A percentile compares a stretch with the other conserved stretches of the same genome.
These are phyloP conservation scores for Lachnellula occidentalis DNA, from an alignment of 2,329 filamentous ascomycete species.

Conservation along the genomic window DNA sequence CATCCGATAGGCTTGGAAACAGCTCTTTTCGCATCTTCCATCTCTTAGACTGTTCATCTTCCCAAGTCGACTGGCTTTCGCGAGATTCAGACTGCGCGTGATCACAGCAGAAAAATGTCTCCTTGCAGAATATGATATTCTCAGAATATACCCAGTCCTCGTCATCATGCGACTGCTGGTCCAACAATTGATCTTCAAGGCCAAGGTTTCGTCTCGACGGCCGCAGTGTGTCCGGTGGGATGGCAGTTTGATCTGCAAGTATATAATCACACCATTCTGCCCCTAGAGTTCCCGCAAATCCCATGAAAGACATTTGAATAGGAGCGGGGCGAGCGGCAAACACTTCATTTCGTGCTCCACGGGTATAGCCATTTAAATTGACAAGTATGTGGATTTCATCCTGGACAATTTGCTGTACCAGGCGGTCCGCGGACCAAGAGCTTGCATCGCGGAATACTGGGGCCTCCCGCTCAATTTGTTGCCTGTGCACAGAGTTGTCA, in stretches of 20 bases:
- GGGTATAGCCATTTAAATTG: constrained; percentile 96
- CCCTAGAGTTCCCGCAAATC: constrained; percentile 90
- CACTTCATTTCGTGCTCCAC: constrained; percentile 93
- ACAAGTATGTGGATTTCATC: constrained; percentile 93
- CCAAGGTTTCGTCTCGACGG: constrained; percentile 71
- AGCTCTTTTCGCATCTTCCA: constrained; percentile 93
- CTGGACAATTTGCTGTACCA: constrained; percentile 78
- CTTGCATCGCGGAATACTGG: constrained; percentile 88
- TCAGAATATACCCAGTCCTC: constrained; percentile 93
- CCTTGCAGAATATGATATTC: constrained; percentile 89
- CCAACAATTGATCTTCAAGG: constrained; percentile 63
- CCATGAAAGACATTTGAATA: constrained; percentile 99
- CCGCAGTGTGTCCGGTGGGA: constrained; percentile 75
- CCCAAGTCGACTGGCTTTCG: constrained; percentile 69
- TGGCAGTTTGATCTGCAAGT: constrained; percentile 80
- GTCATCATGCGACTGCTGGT: constrained; percentile 54
- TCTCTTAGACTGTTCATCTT: constrained; percentile 71
- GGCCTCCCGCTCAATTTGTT: constrained; percentile 88
- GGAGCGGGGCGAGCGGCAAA: constrained; percentile 92
- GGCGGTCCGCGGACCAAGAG: constrained; percentile 74
- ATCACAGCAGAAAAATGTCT: constrained; percentile 98
- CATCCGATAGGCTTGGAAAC: constrained; percentile 76
- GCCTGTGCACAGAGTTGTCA: constrained; percentile 81
- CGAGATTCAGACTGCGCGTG: constrained; percentile 81
- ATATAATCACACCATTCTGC: constrained; percentile 99